A percentile compares a stretch with the other conserved stretches of the same genome.
Evolutionary conservation across 2,329 filamentous ascomycete genomes (phyloP).

Genomic region (Dactylonectria estremocensis): DNA sequence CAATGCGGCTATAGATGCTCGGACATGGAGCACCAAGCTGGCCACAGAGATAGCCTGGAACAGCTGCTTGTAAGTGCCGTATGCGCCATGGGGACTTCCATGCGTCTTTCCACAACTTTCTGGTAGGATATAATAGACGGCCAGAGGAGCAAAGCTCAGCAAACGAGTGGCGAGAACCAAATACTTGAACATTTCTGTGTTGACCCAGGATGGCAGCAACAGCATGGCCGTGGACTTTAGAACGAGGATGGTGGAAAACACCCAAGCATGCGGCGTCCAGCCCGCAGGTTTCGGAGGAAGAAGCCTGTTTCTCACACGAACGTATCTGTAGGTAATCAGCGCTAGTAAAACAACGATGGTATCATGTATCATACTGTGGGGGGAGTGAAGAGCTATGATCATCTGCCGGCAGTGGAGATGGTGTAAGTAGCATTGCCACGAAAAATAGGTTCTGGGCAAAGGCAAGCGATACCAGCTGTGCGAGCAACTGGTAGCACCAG

Average conservation of each 20-base stretch:
- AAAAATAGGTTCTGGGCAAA: slow-evolving; percentile 77
- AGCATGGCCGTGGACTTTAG: slow-evolving; percentile 56
- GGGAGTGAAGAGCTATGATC: slow-evolving; percentile 46
- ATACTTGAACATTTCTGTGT: slow-evolving; percentile 57
- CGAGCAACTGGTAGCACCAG: slow-evolving; percentile 71
- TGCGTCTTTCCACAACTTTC: slow-evolving; percentile 64
- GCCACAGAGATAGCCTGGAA: slow-evolving; percentile 64
- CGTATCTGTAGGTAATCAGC: slow-evolving; percentile 32
- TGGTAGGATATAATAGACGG: slow-evolving; percentile 64
- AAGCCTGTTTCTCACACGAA: slow-evolving; percentile 50
- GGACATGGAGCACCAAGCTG: slow-evolving; percentile 62
- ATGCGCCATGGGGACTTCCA: slow-evolving; percentile 55
- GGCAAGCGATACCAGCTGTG: slow-evolving; percentile 72
- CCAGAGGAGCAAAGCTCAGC: slow-evolving; percentile 62
- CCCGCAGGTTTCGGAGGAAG: slow-evolving; percentile 60
- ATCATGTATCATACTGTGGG: slow-evolving; percentile 48
- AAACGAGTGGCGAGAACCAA: slow-evolving; percentile 52
- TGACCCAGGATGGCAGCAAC: slow-evolving; percentile 58
- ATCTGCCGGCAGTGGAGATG: slow-evolving; percentile 59
- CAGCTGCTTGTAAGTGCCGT: slow-evolving; percentile 59
- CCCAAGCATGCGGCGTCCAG: slow-evolving; percentile 58
- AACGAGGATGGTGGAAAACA: slow-evolving; percentile 54
- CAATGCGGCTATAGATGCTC: slow-evolving; percentile 60
- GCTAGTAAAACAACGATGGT: background rate
- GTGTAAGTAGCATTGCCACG: slow-evolving; percentile 70